Base-by-base conservation (phyloP, 2,329 filamentous ascomycete genomes). In the Corniculantispora saksenae region DNA sequence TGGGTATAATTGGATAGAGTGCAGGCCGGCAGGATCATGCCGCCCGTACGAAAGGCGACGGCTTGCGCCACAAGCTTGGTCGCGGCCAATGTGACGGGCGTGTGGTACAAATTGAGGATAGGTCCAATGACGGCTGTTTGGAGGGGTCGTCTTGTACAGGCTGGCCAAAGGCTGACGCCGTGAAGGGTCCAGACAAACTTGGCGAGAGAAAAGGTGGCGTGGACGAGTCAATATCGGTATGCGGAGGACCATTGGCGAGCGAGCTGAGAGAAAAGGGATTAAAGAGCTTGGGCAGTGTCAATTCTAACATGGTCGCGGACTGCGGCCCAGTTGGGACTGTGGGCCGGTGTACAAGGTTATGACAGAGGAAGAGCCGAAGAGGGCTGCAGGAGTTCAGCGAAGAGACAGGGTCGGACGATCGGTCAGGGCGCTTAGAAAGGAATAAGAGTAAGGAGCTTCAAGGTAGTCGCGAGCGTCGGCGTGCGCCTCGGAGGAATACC, bases 11-110 rank as follows among this genome's bases (percentile, higher is more conserved):
- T 38, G 19, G 21, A 6, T 8, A 21, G 23, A 25, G 29, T n/a
- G 57, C 15, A 40, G 29, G 29, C 29, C 32, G 50, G 58, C 45
- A 62, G 59, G 50, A 60, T 51, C 57, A 48, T 38, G 59, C 19
- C 12, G 35, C 35, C 32, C 13, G 13, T 32, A 21, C 48, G 25
- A 61, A 43, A 54, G 15, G 15, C 35, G 48, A 53, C 15, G 35
- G 15, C 38, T 23, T 32, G 50, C 59, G 59, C 59, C 50, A 54
- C 38, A 35, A 45, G 19, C 38, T 35, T 54, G 59, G 50, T n/a
- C 32, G 23, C 15, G 19, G 47, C 17, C 21, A 40, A 40, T 40
- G 58, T 47, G 19, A 58, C 43, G 13, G 43, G 43, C 10, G 19
- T 40, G 43, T 21, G n/a, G 55, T 48, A 40, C 32, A 9, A 3